These are phyloP conservation scores for Malassezia dermatis DNA, from an alignment of 1,284 basidiomycete genomes.

Conservation along the genomic window DNA sequence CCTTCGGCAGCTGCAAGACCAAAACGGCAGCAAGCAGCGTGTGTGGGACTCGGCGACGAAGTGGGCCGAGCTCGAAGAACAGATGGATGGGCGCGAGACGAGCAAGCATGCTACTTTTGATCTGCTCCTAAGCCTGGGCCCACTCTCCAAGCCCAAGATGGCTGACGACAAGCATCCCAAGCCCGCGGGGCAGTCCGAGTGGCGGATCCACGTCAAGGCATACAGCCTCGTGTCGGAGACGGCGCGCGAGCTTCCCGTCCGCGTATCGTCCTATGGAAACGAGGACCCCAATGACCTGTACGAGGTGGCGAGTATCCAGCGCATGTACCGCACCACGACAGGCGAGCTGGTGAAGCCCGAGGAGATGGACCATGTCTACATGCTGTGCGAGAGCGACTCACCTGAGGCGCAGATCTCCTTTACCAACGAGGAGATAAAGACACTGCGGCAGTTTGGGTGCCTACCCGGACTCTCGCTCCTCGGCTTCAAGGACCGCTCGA, in stretches of 20 bases:
- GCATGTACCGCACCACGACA: conserved; percentile 59
- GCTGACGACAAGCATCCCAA: conserved; percentile 20
- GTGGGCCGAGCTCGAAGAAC: conserved; percentile 41
- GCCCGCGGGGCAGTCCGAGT: conserved; percentile 51
- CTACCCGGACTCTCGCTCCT: conserved; percentile 68
- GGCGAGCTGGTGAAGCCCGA: conserved; percentile 1
- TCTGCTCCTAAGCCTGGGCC: conserved; percentile 66
- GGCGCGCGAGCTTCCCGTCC: conserved; percentile 31
- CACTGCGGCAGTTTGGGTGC: conserved; percentile 55
- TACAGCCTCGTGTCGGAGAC: conserved; percentile 38
- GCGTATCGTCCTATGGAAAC: conserved; percentile 30
- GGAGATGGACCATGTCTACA: neutral
- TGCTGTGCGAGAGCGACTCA: neutral
- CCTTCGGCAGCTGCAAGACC: conserved; percentile 15
- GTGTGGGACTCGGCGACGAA: conserved; percentile 30
- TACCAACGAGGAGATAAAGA: conserved; percentile 67
- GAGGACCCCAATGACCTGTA: conserved; percentile 51
- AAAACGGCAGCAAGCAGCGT: conserved; percentile 11
- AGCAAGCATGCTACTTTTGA: conserved; percentile 79
- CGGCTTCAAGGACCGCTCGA: conserved; percentile 63
- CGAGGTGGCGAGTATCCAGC: conserved; percentile 65
- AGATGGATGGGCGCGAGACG: conserved; percentile 54
- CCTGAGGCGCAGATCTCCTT: conserved; percentile 48
- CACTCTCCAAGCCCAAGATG: conserved; percentile 11
- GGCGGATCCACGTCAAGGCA: conserved; percentile 81